phyloP scores from a whole-genome alignment of 345 rosid genomes.

The Draba incana region DNA sequence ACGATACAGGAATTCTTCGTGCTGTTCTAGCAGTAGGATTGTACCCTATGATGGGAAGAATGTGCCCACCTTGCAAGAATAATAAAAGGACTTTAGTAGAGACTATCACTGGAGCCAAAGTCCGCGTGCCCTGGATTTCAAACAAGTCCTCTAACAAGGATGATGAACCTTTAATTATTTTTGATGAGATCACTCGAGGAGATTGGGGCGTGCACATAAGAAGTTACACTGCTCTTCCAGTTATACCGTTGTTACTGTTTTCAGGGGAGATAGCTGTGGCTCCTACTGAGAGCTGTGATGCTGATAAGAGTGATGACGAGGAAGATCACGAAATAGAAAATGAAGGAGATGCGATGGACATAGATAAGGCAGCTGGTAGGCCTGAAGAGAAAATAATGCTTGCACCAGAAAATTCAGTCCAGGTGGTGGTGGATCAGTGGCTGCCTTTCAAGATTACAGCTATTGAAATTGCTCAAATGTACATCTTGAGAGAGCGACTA shows the following conservation, averaged over 20 bases:
- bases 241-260: slow-evolving; percentile 70
- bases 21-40: slow-evolving; percentile 86
- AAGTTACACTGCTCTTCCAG: slow-evolving; percentile 63
- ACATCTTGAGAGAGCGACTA: slow-evolving; percentile 81
- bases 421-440: slow-evolving; percentile 78
- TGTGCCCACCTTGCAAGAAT: slow-evolving; percentile 48
- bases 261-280: slow-evolving; percentile 83
- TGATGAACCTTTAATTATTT: slow-evolving; percentile 55
- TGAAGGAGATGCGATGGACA: slow-evolving; percentile 52
- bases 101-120: slow-evolving; percentile 71
- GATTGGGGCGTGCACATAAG: slow-evolving; percentile 71
- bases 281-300: slow-evolving; percentile 46
- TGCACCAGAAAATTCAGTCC: slow-evolving; percentile 67
- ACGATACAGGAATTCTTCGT: slow-evolving; percentile 69
- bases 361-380: slow-evolving; percentile 37
- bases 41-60: slow-evolving; percentile 84
- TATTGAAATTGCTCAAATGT: slow-evolving; percentile 80
- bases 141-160: slow-evolving; percentile 47
- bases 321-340: slow-evolving; percentile 47
- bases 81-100: slow-evolving; percentile 56
- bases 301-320: slow-evolving; percentile 30
- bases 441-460: slow-evolving; percentile 67
- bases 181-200: slow-evolving; percentile 89
- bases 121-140: slow-evolving; percentile 64
- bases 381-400: slow-evolving; percentile 60